Evolutionary conservation across 1,139 yeast genomes (phyloP).

Genomic region (Saccharomycopsis hybrid): DNA sequence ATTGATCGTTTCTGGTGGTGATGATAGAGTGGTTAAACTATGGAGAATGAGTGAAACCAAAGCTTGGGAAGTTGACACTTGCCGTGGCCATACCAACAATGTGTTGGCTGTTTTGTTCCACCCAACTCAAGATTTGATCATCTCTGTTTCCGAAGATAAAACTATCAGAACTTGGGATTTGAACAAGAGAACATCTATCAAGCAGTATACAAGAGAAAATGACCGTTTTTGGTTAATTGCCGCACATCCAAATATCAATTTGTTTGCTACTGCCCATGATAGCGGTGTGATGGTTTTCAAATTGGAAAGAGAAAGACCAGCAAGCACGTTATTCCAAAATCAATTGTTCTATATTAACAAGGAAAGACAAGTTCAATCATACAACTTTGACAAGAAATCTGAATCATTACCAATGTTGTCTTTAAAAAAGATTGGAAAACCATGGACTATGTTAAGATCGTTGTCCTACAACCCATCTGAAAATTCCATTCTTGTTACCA

Average conservation of each 20-base stretch:
- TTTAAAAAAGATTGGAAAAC: slow-evolving; percentile 74
- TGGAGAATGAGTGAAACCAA: slow-evolving; percentile 98
- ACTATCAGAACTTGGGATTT: slow-evolving; percentile 98
- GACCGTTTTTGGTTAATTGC: slow-evolving; percentile 94
- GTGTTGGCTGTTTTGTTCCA: slow-evolving; percentile 88
- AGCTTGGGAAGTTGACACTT: slow-evolving; percentile 99
- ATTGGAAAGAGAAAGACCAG: slow-evolving; percentile 96
- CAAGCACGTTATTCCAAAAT: slow-evolving; percentile 65
- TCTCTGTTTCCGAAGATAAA: slow-evolving; percentile 94
- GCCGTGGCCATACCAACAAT: slow-evolving; percentile 94
- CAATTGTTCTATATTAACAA: slow-evolving; percentile 69
- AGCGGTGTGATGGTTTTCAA: slow-evolving; percentile 98
- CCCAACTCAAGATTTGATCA: slow-evolving; percentile 85
- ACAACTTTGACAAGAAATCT: slow-evolving; percentile 55
- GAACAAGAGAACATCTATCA: slow-evolving; percentile 87
- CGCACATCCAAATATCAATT: slow-evolving; percentile 81
- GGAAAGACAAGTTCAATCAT: slow-evolving; percentile 81
- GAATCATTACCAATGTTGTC: slow-evolving; percentile 75
- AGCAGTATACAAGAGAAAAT: slow-evolving; percentile 88
- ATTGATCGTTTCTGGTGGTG: slow-evolving; percentile 91
- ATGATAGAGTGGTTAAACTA: slow-evolving; percentile 87
- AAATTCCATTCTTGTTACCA: slow-evolving; percentile 75
- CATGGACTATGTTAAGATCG: slow-evolving; percentile 81
- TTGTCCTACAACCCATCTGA: slow-evolving; percentile 91
- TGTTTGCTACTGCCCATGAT: slow-evolving; percentile 96